phyloP scores from a whole-genome alignment of 192 early-diverging fungal species.

The Backusella westeae region DNA sequence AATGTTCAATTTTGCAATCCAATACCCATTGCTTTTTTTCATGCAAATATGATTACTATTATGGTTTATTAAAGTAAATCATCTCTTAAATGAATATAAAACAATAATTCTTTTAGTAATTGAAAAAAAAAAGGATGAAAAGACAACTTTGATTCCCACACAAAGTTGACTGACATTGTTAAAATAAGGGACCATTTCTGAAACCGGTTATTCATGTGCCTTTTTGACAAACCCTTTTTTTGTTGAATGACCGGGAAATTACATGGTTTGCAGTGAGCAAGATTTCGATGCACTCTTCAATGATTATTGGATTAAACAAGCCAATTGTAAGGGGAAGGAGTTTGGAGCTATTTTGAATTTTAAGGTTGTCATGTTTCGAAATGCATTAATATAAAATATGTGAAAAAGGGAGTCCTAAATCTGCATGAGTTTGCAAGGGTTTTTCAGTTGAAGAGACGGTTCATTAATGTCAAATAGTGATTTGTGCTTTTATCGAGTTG shows the following conservation, averaged over 20 bases:
- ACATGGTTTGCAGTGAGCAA: background rate
- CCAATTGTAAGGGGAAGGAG: background rate
- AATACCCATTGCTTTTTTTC: background rate
- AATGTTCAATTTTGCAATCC: too few relatives aligned
- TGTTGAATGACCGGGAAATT: background rate
- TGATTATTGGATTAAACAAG: too few relatives aligned
- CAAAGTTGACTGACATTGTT: background rate
- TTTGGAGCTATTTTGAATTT: background rate
- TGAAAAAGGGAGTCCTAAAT: background rate
- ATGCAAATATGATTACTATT: background rate
- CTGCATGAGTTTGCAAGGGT: background rate
- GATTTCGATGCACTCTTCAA: too few relatives aligned
- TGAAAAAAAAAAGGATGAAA: background rate
- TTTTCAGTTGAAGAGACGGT: background rate
- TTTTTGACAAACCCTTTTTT: background rate
- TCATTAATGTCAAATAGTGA: background rate
- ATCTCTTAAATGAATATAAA: conserved; percentile 2
- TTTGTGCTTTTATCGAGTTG: background rate
- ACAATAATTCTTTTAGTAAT: background rate
- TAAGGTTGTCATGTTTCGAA: background rate
- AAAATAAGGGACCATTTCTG: background rate
- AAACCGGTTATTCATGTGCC: background rate
- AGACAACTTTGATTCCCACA: background rate
- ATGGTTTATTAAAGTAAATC: conserved; percentile 1
- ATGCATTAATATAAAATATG: background rate